Percentiles rank a stretch among this genome's conserved stretches.
Evolutionary conservation across 2,329 filamentous ascomycete species (phyloP).

Genomic region (Lachnellula cervina): DNA sequence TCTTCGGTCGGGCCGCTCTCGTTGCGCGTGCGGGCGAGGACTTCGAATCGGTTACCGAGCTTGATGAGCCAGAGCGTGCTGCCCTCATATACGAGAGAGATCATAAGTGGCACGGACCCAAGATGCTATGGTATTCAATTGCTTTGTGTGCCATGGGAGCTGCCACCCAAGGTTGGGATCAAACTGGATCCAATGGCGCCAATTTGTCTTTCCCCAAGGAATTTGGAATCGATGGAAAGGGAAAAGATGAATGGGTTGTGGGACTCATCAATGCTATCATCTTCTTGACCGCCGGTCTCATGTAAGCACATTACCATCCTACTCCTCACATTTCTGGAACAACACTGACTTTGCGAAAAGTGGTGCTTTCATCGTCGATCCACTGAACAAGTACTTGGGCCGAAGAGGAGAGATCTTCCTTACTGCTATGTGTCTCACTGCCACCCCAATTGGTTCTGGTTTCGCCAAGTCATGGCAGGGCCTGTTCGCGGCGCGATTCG

Average conservation of each 20-base stretch:
- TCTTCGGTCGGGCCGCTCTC: constrained; percentile 58
- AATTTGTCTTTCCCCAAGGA: constrained; percentile 37
- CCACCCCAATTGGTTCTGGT: constrained; percentile 54
- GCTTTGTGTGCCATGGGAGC: constrained; percentile 62
- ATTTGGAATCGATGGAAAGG: constrained; percentile 33
- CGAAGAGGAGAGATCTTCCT: constrained; percentile 70
- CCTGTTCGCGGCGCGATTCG: constrained; percentile 47
- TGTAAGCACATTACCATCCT: constrained; percentile 27
- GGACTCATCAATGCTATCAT: constrained; percentile 52
- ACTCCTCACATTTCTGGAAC: constrained; percentile 18
- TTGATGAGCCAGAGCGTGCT: constrained; percentile 29
- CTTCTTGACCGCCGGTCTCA: constrained; percentile 46
- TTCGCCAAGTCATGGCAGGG: constrained; percentile 54
- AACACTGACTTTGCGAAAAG: constrained; percentile 39
- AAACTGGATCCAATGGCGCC: constrained; percentile 40
- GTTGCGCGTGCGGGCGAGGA: constrained; percentile 33
- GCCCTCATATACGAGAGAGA: constrained; percentile 48
- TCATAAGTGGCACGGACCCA: constrained; percentile 63
- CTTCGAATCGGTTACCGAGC: constrained; percentile 15
- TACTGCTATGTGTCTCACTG: constrained; percentile 55
- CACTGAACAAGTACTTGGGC: constrained; percentile 58
- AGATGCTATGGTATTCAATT: constrained; percentile 60
- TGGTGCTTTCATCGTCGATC: constrained; percentile 64
- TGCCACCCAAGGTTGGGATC: constrained; percentile 47
- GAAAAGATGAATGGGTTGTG: constrained; percentile 43